Conservation (phyloP, 2,329 filamentous ascomycete genomes). For the Trichoderma koningii region DNA sequence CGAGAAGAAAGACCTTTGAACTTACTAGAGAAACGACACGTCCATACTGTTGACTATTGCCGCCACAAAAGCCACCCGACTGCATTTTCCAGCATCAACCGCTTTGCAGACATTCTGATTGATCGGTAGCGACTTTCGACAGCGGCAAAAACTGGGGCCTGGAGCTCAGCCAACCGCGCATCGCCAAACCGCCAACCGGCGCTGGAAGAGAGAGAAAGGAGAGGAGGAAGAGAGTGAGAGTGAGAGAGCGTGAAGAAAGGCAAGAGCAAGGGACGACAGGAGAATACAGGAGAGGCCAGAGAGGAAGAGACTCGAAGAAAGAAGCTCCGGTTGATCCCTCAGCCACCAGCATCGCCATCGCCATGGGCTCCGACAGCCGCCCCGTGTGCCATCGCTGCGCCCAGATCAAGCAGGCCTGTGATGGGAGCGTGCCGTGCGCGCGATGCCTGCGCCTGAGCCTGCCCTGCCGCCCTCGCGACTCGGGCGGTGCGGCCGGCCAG, state of each 20-base stretch:
- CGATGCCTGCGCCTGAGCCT: slow-evolving; percentile 40
- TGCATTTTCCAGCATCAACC: neutral
- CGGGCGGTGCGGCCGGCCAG: slow-evolving; percentile 26
- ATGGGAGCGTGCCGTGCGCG: slow-evolving; percentile 39
- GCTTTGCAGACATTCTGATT: neutral
- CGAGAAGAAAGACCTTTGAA: neutral
- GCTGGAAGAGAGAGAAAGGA: neutral
- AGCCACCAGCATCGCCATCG: neutral
- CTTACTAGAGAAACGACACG: neutral
- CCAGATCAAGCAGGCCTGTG: slow-evolving; percentile 43
- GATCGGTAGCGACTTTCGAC: slow-evolving; percentile 16
- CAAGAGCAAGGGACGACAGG: neutral
- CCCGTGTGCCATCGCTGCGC: slow-evolving; percentile 42
- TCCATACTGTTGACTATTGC: neutral
- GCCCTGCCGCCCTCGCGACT: slow-evolving; percentile 37
- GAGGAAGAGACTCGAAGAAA: neutral
- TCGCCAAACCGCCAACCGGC: neutral
- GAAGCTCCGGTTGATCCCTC: too few relatives aligned
- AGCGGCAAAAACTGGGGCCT: slow-evolving; percentile 23
- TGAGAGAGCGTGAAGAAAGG: neutral
- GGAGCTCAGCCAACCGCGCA: slow-evolving; percentile 14
- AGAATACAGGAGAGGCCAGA: neutral
- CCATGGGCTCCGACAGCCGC: slow-evolving; percentile 37
- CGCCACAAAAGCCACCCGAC: slow-evolving; percentile 3
- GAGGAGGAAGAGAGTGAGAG: neutral